Evolutionary conservation across 2,329 filamentous ascomycete genomes (phyloP).

Genomic region (Colletotrichum sp.): DNA sequence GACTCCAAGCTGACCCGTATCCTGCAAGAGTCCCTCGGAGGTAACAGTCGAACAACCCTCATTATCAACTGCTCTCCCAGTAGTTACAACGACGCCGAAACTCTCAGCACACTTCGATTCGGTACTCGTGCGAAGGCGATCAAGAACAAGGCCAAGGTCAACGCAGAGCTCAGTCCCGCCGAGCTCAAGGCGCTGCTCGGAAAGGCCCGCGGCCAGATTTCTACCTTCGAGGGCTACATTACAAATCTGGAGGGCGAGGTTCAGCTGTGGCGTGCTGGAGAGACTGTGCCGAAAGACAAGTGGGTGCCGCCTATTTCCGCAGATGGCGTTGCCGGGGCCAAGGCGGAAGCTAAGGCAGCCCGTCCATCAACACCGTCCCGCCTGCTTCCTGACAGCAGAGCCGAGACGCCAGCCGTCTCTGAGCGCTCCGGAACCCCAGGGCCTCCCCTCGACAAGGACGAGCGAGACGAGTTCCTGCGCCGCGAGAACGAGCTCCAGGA

Average conservation of each 20-base stretch:
- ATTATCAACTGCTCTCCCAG: slow-evolving; percentile 99
- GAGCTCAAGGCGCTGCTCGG: slow-evolving; percentile 93
- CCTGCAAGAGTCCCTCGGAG: slow-evolving; percentile 93
- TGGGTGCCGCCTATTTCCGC: slow-evolving; percentile 75
- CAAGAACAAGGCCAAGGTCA: slow-evolving; percentile 99
- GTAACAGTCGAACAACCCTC: slow-evolving; percentile 96
- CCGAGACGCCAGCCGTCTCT: slow-evolving; percentile 70
- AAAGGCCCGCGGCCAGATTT: slow-evolving; percentile 89
- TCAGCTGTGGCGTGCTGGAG: slow-evolving; percentile 84
- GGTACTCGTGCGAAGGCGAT: slow-evolving; percentile 97
- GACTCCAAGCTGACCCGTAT: slow-evolving; percentile 98
- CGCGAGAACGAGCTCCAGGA: slow-evolving; percentile 98
- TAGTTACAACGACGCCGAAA: slow-evolving; percentile 97
- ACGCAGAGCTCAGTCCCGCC: slow-evolving; percentile 92
- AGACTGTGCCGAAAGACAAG: slow-evolving; percentile 84
- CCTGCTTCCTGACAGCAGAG: slow-evolving; percentile 60
- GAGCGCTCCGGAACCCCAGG: slow-evolving; percentile 89
- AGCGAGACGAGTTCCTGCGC: slow-evolving; percentile 92
- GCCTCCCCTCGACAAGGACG: slow-evolving; percentile 90
- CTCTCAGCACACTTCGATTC: slow-evolving; percentile 88
- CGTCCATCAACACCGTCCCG: slow-evolving; percentile 60
- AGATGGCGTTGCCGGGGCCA: slow-evolving; percentile 50
- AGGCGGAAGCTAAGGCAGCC: slow-evolving; percentile 47
- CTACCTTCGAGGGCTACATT: slow-evolving; percentile 88
- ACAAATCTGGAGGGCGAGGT: slow-evolving; percentile 84